Percentiles rank a stretch among this genome's conserved stretches.
These are phyloP conservation scores for Neophaeococcomyces mojaviensis DNA, from an alignment of 2,329 filamentous ascomycete species.

Conservation along the genomic window DNA sequence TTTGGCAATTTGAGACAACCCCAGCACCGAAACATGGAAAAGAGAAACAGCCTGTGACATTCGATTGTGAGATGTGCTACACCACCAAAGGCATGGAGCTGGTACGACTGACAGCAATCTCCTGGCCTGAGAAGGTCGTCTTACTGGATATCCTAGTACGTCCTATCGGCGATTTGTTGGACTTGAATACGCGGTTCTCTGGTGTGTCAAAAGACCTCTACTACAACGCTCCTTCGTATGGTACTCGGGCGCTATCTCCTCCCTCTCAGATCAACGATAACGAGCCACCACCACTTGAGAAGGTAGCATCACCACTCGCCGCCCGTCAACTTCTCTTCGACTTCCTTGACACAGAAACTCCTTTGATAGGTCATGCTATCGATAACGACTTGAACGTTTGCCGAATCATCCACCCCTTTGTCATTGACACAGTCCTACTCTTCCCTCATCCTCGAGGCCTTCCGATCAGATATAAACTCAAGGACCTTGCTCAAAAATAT, in stretches of 20 bases:
- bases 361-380: conserved; percentile 83
- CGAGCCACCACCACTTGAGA: conserved; percentile 49
- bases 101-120: conserved; percentile 77
- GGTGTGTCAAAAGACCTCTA: conserved; percentile 76
- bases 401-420: conserved; percentile 73
- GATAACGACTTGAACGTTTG: conserved; percentile 90
- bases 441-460: conserved; percentile 72
- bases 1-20: conserved; percentile 74
- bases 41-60: conserved; percentile 49
- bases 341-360: conserved; percentile 66
- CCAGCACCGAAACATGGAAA: conserved; percentile 49
- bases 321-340: conserved; percentile 73
- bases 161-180: conserved; percentile 74
- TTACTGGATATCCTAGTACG: conserved; percentile 79
- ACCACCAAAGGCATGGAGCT: conserved; percentile 83
- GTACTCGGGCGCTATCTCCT: conserved; percentile 20
- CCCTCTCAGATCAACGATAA: background rate
- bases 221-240: conserved; percentile 56
- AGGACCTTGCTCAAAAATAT: conserved; percentile 60
- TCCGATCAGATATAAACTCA: conserved; percentile 71
- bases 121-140: conserved; percentile 70
- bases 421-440: conserved; percentile 79
- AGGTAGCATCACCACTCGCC: conserved; percentile 65
- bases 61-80: conserved; percentile 98
- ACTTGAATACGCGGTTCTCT: conserved; percentile 87